Percentiles rank a stretch among this genome's conserved stretches.
Evolutionary conservation across 2,329 filamentous ascomycete species (phyloP).

Genomic region (Fusarium sp.): DNA sequence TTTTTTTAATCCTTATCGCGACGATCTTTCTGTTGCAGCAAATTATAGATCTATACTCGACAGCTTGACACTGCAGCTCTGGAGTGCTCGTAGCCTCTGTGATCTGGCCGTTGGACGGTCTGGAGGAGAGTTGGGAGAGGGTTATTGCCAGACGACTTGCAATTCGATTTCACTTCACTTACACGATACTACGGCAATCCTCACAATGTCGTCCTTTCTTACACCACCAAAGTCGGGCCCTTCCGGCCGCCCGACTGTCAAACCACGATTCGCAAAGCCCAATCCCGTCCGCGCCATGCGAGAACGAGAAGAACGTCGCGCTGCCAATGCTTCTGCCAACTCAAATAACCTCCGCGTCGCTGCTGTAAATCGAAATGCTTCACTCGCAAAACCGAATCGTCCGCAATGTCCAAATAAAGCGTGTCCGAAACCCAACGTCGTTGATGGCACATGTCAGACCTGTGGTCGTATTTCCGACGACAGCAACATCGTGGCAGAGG

Average conservation of each 20-base stretch:
- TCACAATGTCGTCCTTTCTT: slow-evolving; percentile 63
- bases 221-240: slow-evolving; percentile 56
- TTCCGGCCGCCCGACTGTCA: slow-evolving; percentile 48
- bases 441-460: slow-evolving; percentile 79
- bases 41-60: not conserved
- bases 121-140: slow-evolving; percentile 23
- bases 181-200: slow-evolving; percentile 3
- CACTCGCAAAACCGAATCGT: slow-evolving; percentile 53
- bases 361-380: slow-evolving; percentile 50
- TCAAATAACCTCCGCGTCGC: slow-evolving; percentile 47
- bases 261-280: slow-evolving; percentile 60
- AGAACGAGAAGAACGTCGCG: slow-evolving; percentile 63
- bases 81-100: slow-evolving; percentile 4
- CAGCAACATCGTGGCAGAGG: slow-evolving; percentile 90
- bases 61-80: slow-evolving; percentile 4
- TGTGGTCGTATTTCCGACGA: slow-evolving; percentile 90
- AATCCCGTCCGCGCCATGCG: slow-evolving; percentile 66
- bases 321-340: slow-evolving; percentile 51
- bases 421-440: slow-evolving; percentile 72
- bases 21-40: slow-evolving; percentile 23
- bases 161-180: slow-evolving; percentile 3
- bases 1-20: slow-evolving; percentile 30
- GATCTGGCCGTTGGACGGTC: slow-evolving; percentile 32
- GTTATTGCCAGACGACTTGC: slow-evolving; percentile 2
- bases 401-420: slow-evolving; percentile 69